These are phyloP conservation scores for Cucurbita maxima DNA, from an alignment of 306 rosid species.

Conservation along the genomic window DNA sequence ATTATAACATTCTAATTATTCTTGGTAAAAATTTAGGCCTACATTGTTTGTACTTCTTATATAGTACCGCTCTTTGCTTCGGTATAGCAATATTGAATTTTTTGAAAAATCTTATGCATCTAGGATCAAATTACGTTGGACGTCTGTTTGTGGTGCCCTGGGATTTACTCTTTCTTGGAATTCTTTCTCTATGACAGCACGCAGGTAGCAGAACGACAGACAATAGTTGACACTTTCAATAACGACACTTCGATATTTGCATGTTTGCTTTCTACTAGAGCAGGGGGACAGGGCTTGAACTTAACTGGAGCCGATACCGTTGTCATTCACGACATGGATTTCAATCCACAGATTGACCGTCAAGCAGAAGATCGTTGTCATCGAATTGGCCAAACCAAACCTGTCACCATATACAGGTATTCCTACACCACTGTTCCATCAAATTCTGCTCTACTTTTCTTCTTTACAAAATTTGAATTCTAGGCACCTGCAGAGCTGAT, in stretches of 20 bases:
- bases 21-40: background rate
- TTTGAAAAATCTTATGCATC: background rate
- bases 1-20: background rate
- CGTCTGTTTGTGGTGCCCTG: background rate
- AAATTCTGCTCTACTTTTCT: background rate
- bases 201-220: constrained; percentile 85
- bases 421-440: background rate
- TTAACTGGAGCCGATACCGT: constrained; percentile 86
- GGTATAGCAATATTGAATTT: background rate
- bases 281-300: constrained; percentile 97
- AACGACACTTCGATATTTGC: constrained; percentile 77
- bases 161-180: background rate
- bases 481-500: background rate
- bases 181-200: constrained; percentile 38
- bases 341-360: constrained; percentile 88
- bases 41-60: background rate
- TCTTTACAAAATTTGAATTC: background rate
- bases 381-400: constrained; percentile 83
- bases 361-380: constrained; percentile 98
- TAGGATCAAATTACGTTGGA: background rate
- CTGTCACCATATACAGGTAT: constrained; percentile 78
- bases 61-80: background rate
- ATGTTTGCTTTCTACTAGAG: constrained; percentile 92
- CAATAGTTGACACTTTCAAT: constrained; percentile 84
- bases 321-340: constrained; percentile 95